phyloP scores from a whole-genome alignment of 371 early-diverging fungal species.

The Syncephalastrum sp. region DNA sequence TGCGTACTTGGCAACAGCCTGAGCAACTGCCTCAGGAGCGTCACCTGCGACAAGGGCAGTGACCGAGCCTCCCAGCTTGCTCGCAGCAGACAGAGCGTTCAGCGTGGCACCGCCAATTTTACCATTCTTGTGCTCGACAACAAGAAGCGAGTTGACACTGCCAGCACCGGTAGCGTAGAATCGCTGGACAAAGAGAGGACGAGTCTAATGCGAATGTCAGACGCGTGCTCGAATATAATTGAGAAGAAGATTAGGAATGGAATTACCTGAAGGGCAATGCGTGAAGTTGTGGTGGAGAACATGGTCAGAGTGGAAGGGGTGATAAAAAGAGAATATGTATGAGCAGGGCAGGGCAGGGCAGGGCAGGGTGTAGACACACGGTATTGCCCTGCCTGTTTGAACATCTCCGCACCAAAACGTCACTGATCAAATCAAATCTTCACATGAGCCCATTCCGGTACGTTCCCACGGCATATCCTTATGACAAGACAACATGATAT shows the following conservation, averaged over 20 bases:
- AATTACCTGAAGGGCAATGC: slow-evolving; percentile 32
- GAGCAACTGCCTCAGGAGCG: slow-evolving; percentile 73
- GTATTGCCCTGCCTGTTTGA: no score
- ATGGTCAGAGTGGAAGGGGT: background rate
- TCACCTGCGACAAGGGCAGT: slow-evolving; percentile 89
- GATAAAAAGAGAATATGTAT: slow-evolving; percentile 1
- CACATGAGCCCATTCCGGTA: no score
- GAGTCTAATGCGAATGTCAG: slow-evolving; percentile 21
- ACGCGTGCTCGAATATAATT: background rate
- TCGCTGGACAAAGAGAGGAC: slow-evolving; percentile 42
- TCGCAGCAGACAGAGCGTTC: slow-evolving; percentile 90
- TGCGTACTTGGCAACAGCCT: slow-evolving; percentile 64
- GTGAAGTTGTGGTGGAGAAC: slow-evolving; percentile 19
- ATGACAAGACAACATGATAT: no score
- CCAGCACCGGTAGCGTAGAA: slow-evolving; percentile 60
- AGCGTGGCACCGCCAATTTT: slow-evolving; percentile 73
- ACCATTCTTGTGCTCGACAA: slow-evolving; percentile 88
- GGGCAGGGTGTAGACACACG: no score
- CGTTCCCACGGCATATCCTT: no score
- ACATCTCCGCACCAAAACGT: no score
- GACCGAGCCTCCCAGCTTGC: slow-evolving; percentile 73
- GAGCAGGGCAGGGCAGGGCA: no score
- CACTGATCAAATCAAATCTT: no score
- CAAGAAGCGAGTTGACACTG: slow-evolving; percentile 74
- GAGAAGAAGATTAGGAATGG: background rate